Evolutionary conservation across 345 rosid genomes (phyloP).

Genomic region (Sonneratia alba): DNA sequence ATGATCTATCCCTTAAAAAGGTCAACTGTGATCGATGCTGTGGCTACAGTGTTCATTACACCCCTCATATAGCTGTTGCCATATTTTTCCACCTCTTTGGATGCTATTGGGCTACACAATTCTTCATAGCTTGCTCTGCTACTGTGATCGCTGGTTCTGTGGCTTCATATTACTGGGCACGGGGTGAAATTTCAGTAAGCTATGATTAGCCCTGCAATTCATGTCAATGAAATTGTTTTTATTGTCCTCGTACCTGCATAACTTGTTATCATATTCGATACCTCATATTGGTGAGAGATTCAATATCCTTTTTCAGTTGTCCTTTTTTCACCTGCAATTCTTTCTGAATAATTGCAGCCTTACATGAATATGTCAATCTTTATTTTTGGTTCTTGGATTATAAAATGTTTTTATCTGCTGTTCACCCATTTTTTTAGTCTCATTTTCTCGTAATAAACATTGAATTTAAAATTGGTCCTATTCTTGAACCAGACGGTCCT

Average conservation of each 20-base stretch:
- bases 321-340: too few species aligned
- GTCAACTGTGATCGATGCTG: constrained; percentile 92
- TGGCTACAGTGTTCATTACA: constrained; percentile 77
- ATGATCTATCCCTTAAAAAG: constrained; percentile 59
- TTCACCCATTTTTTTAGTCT: too few species aligned
- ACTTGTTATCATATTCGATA: too few species aligned
- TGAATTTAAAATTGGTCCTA: too few species aligned
- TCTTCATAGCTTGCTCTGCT: constrained; percentile 68
- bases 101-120: constrained; percentile 96
- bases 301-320: too few species aligned
- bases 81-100: constrained; percentile 93
- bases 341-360: too few species aligned
- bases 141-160: constrained; percentile 92
- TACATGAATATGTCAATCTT: too few species aligned
- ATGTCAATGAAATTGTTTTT: not conserved
- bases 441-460: too few species aligned
- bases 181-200: constrained; percentile 77
- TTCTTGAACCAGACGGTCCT: not conserved
- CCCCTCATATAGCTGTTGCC: constrained; percentile 83
- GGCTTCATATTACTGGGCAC: constrained; percentile 95
- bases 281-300: too few species aligned
- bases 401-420: too few species aligned
- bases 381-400: too few species aligned
- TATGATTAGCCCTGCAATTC: not conserved
- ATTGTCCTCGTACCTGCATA: too few species aligned